Base-by-base conservation (phyloP, 768 basidiomycete genomes). In the Agrocybe pediades region DNA sequence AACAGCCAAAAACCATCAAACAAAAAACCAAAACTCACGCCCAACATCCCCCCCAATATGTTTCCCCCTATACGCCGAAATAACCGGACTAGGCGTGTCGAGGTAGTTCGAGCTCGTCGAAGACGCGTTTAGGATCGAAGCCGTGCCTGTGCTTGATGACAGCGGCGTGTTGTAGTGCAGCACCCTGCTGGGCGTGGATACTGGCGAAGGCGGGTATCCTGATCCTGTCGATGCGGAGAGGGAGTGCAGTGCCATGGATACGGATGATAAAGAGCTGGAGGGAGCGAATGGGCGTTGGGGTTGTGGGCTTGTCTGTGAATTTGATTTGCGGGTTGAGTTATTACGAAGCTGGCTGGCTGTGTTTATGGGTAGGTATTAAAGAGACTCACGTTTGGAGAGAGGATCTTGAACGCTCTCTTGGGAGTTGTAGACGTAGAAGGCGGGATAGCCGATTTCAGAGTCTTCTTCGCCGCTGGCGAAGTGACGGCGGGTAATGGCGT, bases 1-100 rank as follows among this genome's bases (percentile, higher is more conserved):
- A n/a, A 5, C 15, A 1, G 9, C 16, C 2, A 26, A 9, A 46
- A 29, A 11, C 26, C 2, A 16, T 6, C 19, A 11, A 2, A 20
- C n/a, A 23, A n/a, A 33, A 19, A 27, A 44, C 17, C 17, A 15
- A 44, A 30, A 65, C 75, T 58, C 48, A 78, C 76, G 74, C 17
- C 76, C 78, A 24, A 73, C 58, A 43, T 71, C 70, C 20, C 62
- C 61, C 17, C 56, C 68, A 1, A 61, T 49, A 43, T 76, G 73
- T 53, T 73, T 78, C 9, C 75, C 76, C 53, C 75, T 62, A 48
- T 77, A 79, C 2, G 77, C 73, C 3, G 74, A 71, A 16, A 78
- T 65, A 2, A 73, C 68, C 17, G 78, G 77, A 49, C 75, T 76
- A 0, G 76, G 77, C 0, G 74, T 72, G 26, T 71, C 51, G 39